Percentiles rank a stretch among this genome's conserved stretches.
These are phyloP conservation scores for Hyphopichia wangnamkhiaoensis DNA, from an alignment of 1,139 yeast genomes.

Conservation along the genomic window DNA sequence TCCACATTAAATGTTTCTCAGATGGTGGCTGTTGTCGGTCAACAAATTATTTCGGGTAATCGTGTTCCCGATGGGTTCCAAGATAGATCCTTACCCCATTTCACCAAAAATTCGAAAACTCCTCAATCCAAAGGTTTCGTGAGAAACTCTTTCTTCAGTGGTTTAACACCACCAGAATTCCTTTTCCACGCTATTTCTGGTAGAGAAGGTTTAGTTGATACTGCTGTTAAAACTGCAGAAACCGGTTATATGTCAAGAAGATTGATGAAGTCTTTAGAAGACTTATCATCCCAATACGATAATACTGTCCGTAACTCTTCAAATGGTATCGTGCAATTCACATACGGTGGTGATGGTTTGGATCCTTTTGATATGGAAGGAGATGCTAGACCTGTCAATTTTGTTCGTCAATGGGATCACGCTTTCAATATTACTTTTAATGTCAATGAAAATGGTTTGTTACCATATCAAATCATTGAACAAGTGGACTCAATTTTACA, in stretches of 20 bases:
- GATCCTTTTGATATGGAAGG: constrained; percentile 99
- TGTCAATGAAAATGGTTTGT: constrained; percentile 54
- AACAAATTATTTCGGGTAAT: constrained; percentile 96
- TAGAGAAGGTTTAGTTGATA: constrained; percentile 98
- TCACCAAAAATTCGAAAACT: constrained; percentile 91
- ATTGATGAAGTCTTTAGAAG: constrained; percentile 97
- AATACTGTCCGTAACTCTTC: constrained; percentile 93
- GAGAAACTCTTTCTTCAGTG: constrained; percentile 90
- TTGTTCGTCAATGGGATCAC: constrained; percentile 93
- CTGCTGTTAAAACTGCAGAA: constrained; percentile 98
- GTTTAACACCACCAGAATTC: constrained; percentile 95
- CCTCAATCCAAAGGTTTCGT: constrained; percentile 99
- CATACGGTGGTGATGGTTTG: constrained; percentile 97
- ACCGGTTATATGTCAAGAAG: constrained; percentile 99
- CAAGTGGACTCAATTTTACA: constrained; percentile 55
- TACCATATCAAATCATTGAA: constrained; percentile 69
- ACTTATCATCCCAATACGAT: constrained; percentile 90
- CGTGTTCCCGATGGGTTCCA: constrained; percentile 99
- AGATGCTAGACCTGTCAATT: constrained; percentile 94
- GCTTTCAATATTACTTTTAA: constrained; percentile 72
- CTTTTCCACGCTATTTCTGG: constrained; percentile 99
- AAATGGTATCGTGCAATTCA: constrained; percentile 95
- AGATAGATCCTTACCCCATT: constrained; percentile 96
- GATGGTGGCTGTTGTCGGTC: constrained; percentile 99
- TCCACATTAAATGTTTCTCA: constrained; percentile 97